These are phyloP conservation scores for Aspergillus diversus DNA, from an alignment of 495 filamentous ascomycete genomes.

Conservation along the genomic window DNA sequence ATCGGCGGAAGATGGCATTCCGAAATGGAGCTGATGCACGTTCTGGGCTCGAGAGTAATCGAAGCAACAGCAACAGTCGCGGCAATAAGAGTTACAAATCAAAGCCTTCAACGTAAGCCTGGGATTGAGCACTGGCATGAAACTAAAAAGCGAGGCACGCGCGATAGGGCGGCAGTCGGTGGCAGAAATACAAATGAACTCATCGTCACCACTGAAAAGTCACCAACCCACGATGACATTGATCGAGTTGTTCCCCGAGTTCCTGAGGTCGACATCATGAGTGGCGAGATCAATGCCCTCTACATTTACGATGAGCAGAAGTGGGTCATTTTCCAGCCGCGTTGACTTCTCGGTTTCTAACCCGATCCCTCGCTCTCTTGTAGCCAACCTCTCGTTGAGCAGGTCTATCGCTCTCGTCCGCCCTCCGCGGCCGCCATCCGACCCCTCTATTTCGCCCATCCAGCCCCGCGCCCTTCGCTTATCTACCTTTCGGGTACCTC, in stretches of 20 bases:
- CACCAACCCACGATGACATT: not conserved
- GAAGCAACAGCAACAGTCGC: too few relatives aligned
- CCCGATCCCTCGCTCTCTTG: conserved; percentile 9
- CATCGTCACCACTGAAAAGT: conserved; percentile 19
- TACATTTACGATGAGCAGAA: conserved; percentile 95
- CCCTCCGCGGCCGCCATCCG: conserved; percentile 76
- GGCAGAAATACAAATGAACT: conserved; percentile 42
- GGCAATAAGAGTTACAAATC: too few relatives aligned
- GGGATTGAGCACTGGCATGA: not conserved
- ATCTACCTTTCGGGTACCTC: conserved; percentile 79
- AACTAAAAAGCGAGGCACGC: conserved; percentile 22
- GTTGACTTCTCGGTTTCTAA: conserved; percentile 17
- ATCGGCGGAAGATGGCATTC: conserved; percentile 11
- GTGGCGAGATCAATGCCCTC: conserved; percentile 88
- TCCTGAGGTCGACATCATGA: conserved; percentile 55
- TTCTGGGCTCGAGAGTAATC: too few relatives aligned
- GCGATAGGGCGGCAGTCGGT: conserved; percentile 34
- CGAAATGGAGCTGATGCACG: not conserved
- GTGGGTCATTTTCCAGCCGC: conserved; percentile 47
- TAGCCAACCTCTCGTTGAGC: conserved; percentile 67
- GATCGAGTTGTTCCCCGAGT: not conserved
- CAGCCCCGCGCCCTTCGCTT: conserved; percentile 80
- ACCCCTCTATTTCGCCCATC: conserved; percentile 84
- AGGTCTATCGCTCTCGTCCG: conserved; percentile 73
- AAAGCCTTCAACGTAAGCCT: too few relatives aligned